Percentiles rank a stretch among this genome's conserved stretches.
These are phyloP conservation scores for Fusarium succisae DNA, from an alignment of 2,329 filamentous ascomycete genomes.

Conservation along the genomic window DNA sequence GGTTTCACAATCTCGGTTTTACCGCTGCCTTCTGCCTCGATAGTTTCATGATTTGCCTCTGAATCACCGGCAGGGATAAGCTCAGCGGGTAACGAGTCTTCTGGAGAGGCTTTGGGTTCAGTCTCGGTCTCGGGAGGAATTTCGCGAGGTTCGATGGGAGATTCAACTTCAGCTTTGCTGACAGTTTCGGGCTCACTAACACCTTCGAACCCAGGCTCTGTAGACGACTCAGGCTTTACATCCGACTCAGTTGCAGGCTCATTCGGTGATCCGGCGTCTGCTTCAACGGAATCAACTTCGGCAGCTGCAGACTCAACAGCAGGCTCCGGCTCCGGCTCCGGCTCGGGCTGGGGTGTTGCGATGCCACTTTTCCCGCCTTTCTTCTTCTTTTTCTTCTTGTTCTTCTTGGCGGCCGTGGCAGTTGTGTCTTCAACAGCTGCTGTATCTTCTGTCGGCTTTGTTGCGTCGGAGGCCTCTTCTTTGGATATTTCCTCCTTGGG, in stretches of 20 bases:
- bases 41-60: background rate
- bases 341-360: background rate
- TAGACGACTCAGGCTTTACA: background rate
- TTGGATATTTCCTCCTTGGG: conserved; percentile 1
- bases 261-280: background rate
- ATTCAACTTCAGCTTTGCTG: background rate
- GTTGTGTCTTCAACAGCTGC: background rate
- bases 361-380: conserved; percentile 1
- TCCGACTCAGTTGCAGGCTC: background rate
- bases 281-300: background rate
- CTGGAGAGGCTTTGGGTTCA: background rate
- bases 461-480: background rate
- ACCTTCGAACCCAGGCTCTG: background rate
- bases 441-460: conserved; percentile 4
- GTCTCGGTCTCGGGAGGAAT: background rate
- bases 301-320: background rate
- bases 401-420: background rate
- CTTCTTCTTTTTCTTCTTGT: conserved; percentile 23
- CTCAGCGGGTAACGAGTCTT: conserved; percentile 2
- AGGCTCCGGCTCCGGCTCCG: background rate
- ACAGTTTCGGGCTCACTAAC: background rate
- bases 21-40: background rate
- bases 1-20: background rate
- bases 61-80: background rate
- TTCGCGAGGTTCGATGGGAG: background rate